Evolutionary conservation across 768 basidiomycete genomes (phyloP), one percentile per base, ranked within the genome.

Genomic region (Termitomyces sp.): DNA sequence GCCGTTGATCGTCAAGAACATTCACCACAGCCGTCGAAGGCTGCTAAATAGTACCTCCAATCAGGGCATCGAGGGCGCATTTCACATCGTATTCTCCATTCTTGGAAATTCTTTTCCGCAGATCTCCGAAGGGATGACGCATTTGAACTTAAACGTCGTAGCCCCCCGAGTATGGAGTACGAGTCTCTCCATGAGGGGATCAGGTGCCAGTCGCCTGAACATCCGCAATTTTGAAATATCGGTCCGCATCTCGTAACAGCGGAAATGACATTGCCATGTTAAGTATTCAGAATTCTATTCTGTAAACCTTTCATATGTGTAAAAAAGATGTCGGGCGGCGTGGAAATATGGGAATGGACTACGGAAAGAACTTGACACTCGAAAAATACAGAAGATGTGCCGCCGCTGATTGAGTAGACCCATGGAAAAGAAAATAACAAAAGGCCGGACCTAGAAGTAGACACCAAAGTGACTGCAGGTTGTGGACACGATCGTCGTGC

Each of bases 111-210:
- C 9, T 28, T 18, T 18, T 51, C 13, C 60, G 57, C 60, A 56
- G 49, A 61, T 61, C 57, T 42, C 61, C 61, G 61, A 26, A 43
- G 36, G 46, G 7, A 56, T 56, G 61, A 58, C 57, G 49, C 32
- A 58, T 56, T 52, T 32, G 32, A 61, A 58, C 53, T 55, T 58
- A 45, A 36, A 54, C 51, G 53, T 54, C 10, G 36, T 57, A 24
- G 47, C 0, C n/a, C 43, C 35, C 3, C 33, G 38, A 46, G 48
- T 13, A 26, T 35, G 43, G 51, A 28, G 45, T 14, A 20, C 12
- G 22, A 26, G 26, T 26, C 26, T 50, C 6, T 20, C 13, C 22
- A 24, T 35, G 35, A 22, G 6, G 16, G 10, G 16, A 26, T 36
- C 33, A 38, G 8, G 50, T 24, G 24, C n/a, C 7, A 52, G 50